Evolutionary conservation across 2,329 filamentous ascomycete species (phyloP).

Genomic region (Fusarium pilosicola): DNA sequence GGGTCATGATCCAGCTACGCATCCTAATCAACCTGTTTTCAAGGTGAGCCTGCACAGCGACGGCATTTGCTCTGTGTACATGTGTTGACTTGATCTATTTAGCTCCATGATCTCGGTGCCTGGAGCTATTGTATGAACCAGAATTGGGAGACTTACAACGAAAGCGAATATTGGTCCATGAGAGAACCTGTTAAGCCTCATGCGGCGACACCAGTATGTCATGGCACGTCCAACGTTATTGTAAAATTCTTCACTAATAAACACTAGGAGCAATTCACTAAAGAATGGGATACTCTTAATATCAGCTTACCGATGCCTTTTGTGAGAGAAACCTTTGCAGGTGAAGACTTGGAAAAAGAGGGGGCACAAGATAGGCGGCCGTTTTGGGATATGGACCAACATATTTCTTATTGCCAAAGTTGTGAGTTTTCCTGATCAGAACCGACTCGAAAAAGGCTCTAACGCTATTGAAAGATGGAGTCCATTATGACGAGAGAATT

Average conservation of each 20-base stretch:
- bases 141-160: constrained; percentile 15
- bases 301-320: not conserved
- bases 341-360: not conserved
- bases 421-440: constrained; percentile 26
- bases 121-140: constrained; percentile 38
- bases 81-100: constrained; percentile 1
- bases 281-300: constrained; percentile 26
- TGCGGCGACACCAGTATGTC: constrained; percentile 40
- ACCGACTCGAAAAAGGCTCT: not conserved
- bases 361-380: constrained; percentile 35
- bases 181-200: constrained; percentile 36
- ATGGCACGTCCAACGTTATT: not conserved
- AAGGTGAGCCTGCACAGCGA: constrained; percentile 31
- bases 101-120: constrained; percentile 45
- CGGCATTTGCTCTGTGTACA: not conserved
- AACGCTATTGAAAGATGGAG: constrained; percentile 41
- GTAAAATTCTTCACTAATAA: constrained; percentile 6
- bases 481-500: constrained; percentile 36
- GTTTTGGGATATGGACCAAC: constrained; percentile 46
- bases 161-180: constrained; percentile 26
- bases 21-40: constrained; percentile 38
- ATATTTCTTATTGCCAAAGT: constrained; percentile 43
- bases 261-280: constrained; percentile 39
- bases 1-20: constrained; percentile 7
- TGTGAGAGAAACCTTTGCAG: constrained; percentile 8